Base-by-base conservation (phyloP, 75 land plant species). In the Ceratopteris richardii region DNA sequence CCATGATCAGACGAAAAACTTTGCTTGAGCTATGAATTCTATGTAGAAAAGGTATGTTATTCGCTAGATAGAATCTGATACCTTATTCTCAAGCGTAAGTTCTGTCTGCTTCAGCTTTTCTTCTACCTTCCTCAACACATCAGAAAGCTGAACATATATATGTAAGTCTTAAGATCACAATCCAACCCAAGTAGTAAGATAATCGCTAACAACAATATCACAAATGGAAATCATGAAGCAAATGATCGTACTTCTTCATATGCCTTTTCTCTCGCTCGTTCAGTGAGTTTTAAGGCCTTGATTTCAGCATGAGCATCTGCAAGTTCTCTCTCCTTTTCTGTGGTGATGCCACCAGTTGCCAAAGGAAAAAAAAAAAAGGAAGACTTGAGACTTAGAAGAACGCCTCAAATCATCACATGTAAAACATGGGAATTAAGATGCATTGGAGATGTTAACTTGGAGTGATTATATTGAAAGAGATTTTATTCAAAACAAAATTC, bases 291-390 rank as follows among this genome's bases (percentile, higher is more conserved):
- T 60, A 91, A 54, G 5, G 83, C 88, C 71, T 79, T 91, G 37
- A 84, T 77, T 67, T 91, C 88, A n/a, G 83, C 78, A 20, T 79
- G 72, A 0, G 88, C 93, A 28, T 91, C 94, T n/a, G 62, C 74
- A 55, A 91, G 50, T 61, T 91, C 89, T 43, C 97, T 63, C 28
- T 91, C 87, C 71, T 84, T 91, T 57, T 91, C 97, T 91, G 82
- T 24, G 30, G 18, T 11, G 51, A 57, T 27, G 22, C 42, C 25
- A 31, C 20, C 23, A 22, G 29, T 21, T 31, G 7, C 22, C 21
- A 13, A 21, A 26, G 17, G 41, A 18, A 28, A 27, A 31, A 36
- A n/a, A 56, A 26, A 40, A 37, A n/a, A n/a, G 62, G 20, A 39
- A 16, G 18, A 57, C n/a, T 7, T 11, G 12, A 29, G 23, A 48